Conservation (phyloP, 306 rosid species). For the Quercus agrifolia region DNA sequence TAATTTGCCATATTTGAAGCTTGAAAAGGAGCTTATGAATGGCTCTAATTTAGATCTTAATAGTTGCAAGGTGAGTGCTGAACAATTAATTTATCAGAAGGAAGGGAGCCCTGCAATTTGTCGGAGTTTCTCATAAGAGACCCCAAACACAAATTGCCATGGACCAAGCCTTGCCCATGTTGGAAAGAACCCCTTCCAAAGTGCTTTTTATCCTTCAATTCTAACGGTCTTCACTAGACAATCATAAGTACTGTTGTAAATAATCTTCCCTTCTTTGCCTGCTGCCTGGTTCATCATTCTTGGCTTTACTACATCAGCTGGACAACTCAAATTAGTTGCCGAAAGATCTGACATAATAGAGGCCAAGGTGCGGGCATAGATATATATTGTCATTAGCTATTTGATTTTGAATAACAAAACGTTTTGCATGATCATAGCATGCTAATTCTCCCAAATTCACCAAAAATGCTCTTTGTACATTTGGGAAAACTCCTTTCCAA, state of each 20-base stretch:
- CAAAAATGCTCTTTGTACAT: conserved; percentile 79
- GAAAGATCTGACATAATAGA: conserved; percentile 75
- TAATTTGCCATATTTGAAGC: neutral
- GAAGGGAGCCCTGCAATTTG: conserved; percentile 75
- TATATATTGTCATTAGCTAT: conserved; percentile 61
- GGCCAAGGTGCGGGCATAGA: conserved; percentile 72
- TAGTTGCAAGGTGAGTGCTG: neutral
- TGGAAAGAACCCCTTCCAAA: conserved; percentile 94
- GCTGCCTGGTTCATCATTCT: conserved; percentile 78
- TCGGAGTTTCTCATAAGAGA: conserved; percentile 80
- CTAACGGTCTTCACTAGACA: conserved; percentile 74
- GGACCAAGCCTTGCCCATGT: conserved; percentile 97
- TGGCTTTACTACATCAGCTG: conserved; percentile 90
- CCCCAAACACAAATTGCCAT: conserved; percentile 94
- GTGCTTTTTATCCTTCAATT: conserved; percentile 72
- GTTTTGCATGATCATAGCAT: conserved; percentile 82
- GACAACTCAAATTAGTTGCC: conserved; percentile 80
- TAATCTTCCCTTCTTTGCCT: conserved; percentile 42
- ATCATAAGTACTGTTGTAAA: conserved; percentile 57
- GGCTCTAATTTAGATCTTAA: neutral
- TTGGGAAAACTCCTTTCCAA: conserved; percentile 86
- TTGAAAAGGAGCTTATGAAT: neutral
- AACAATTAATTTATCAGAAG: conserved; percentile 29
- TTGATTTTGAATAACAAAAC: conserved; percentile 50
- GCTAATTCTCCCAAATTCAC: conserved; percentile 93